Conservation (phyloP, 768 basidiomycete species). For the Mycena olivaceomarginata region DNA sequence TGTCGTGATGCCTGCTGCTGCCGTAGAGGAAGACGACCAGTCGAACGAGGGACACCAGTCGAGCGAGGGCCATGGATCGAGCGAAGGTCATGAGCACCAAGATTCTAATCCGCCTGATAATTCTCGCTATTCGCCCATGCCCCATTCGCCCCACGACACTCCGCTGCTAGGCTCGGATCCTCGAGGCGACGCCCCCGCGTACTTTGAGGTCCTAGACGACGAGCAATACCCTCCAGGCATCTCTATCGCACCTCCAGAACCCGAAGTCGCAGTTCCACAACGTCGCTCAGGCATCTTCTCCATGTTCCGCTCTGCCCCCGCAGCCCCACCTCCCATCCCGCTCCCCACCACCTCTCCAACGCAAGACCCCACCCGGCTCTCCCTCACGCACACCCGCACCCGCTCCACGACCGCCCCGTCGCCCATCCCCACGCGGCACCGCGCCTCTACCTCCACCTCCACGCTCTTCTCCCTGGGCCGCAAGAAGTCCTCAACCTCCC, state of each 20-base stretch:
- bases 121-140: conserved; percentile 61
- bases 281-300: conserved; percentile 69
- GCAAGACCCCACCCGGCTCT: background rate
- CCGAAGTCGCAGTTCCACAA: conserved; percentile 39
- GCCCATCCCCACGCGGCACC: conserved; percentile 54
- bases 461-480: conserved; percentile 71
- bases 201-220: conserved; percentile 72
- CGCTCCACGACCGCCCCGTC: conserved; percentile 43
- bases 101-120: conserved; percentile 50
- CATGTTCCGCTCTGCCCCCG: conserved; percentile 59
- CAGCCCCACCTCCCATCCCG: conserved; percentile 47
- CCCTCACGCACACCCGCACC: conserved; percentile 44
- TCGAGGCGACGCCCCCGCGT: conserved; percentile 81
- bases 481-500: conserved; percentile 65
- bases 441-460: conserved; percentile 61
- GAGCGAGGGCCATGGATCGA: conserved; percentile 20
- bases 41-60: conserved; percentile 9
- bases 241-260: conserved; percentile 48
- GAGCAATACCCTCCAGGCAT: conserved; percentile 41
- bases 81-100: conserved; percentile 28
- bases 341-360: conserved; percentile 33
- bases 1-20: conserved; percentile 64
- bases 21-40: conserved; percentile 53
- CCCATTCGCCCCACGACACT: conserved; percentile 61
- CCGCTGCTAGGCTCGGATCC: conserved; percentile 67